Evolutionary conservation across 306 rosid species (phyloP), one percentile per base, ranked within the genome.

Genomic region (Pyrus betulifolia): DNA sequence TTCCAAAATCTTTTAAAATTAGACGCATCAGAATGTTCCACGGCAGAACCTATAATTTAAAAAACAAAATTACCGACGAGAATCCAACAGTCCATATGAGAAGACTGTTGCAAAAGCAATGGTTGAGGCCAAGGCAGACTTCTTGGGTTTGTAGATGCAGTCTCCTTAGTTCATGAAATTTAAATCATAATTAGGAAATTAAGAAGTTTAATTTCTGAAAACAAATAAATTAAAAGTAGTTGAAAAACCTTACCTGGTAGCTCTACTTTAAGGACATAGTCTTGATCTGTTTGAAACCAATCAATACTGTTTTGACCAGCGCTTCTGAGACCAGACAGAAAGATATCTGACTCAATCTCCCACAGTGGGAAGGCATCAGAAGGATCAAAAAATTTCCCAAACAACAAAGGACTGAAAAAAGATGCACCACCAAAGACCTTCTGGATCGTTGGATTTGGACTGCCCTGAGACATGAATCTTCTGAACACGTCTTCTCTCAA

Each of bases 291-390:
- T 71, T 82, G 91, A 79, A 14, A 68, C 98, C 98, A 95, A 83
- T 95, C 97, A 12, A 88, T 85, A 8, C 92, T 70, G 28, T 1
- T 31, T 82, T 85, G 91, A 64, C 83, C 88, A 3, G 86, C 80
- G 84, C 81, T 88, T 75, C 88, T 80, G 62, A 90, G 86, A 76
- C 84, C 80, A 40, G 92, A 84, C 79, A 95, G 78, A 83, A 95
- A 82, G 38, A 82, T 58, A 65, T 95, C 96, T 3, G 97, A 88
- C 76, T 95, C 97, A 81, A 95, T 88, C 59, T 95, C 98, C 98
- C 97, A 92, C 1, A 95, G 87, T 28, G 98, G 98, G 78, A 95
- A 95, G 25, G 98, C 97, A 80, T 95, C 98, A 58, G 97, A 93
- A 74, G 98, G 98, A 82, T 95, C 97, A 74, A 95, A 95, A 84